Base-by-base conservation (phyloP, 345 rosid genomes). In the Acer negundo region DNA sequence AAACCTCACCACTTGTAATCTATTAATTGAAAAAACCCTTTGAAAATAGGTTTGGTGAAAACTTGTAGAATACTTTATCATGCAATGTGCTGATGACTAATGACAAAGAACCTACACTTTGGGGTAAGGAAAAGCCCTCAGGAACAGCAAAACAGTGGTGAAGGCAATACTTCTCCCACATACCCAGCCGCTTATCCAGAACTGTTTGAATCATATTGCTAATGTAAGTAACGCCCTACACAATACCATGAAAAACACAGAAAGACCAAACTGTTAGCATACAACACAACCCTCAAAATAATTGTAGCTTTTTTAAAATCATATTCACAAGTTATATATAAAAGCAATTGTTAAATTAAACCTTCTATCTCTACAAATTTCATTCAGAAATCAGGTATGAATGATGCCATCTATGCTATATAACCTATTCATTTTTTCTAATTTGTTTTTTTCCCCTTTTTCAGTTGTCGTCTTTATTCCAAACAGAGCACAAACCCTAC, bases 141-240 rank as follows among this genome's bases (percentile, higher is more conserved):
- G 97, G 99, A 83, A 91, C 91, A 0, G 86, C 76, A 72, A 96
- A 96, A 84, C 91, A 89, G 80, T 84, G 87, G 70, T 62, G 81
- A 79, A 91, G 77, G 82, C 95, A 91, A 81, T 92, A 94, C 55
- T 76, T 75, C 86, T 92, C 94, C 98, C 98, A 95, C 86, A 90
- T 73, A 65, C 81, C 77, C 82, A 92, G 81, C 64, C 90, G 85
- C 65, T 73, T 79, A 55, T 89, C 97, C 76, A 92, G 61, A 79
- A 81, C 82, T 1, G 91, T 87, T 67, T 85, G 90, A 47, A 92
- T 82, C 85, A 74, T 74, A 79, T 71, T 78, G 53, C 86, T 94
- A 75, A 94, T 77, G 35, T 74, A 67, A 56, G 76, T 87, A 80
- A 91, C 84, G 28, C 98, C 94, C 99, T 95, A 66, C 72, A 78